Evolutionary conservation across 257 asterid genomes (phyloP).

Genomic region (Primulina tabacum): DNA sequence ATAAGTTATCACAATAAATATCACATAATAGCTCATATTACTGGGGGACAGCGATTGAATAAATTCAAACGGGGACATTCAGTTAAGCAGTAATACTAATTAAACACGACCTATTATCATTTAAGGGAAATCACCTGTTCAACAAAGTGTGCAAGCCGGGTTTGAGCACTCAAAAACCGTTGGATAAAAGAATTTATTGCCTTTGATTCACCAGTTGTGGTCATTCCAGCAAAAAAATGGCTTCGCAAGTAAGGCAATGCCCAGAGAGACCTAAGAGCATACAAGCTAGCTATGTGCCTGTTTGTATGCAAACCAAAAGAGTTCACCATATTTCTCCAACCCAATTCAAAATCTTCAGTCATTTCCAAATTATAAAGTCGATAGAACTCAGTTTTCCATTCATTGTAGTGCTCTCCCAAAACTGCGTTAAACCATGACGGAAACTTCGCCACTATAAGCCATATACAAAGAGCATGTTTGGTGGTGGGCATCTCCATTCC

Average conservation of each 20-base stretch:
- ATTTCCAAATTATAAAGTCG: slow-evolving; percentile 80
- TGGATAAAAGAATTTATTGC: slow-evolving; percentile 91
- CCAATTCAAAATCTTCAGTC: slow-evolving; percentile 77
- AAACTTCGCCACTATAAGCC: slow-evolving; percentile 87
- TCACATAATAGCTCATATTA: neutral
- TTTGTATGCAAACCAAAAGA: slow-evolving; percentile 81
- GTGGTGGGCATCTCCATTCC: slow-evolving; percentile 80
- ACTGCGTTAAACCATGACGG: slow-evolving; percentile 98
- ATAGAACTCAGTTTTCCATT: slow-evolving; percentile 90
- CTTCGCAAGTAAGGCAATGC: slow-evolving; percentile 90
- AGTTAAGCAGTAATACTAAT: no score
- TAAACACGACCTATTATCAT: slow-evolving; percentile 1
- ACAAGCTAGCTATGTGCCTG: slow-evolving; percentile 77
- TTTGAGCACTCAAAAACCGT: slow-evolving; percentile 91
- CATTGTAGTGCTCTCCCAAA: slow-evolving; percentile 87
- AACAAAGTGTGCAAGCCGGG: slow-evolving; percentile 88
- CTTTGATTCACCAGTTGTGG: slow-evolving; percentile 74
- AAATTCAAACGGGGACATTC: no score
- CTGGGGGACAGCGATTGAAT: no score
- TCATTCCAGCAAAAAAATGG: slow-evolving; percentile 95
- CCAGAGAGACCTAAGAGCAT: slow-evolving; percentile 77
- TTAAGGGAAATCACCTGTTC: slow-evolving; percentile 67
- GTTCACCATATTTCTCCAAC: slow-evolving; percentile 94
- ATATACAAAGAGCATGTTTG: slow-evolving; percentile 93
- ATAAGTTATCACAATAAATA: neutral